Conservation (phyloP, 495 filamentous ascomycete species). For the Venustampulla echinocandica region DNA sequence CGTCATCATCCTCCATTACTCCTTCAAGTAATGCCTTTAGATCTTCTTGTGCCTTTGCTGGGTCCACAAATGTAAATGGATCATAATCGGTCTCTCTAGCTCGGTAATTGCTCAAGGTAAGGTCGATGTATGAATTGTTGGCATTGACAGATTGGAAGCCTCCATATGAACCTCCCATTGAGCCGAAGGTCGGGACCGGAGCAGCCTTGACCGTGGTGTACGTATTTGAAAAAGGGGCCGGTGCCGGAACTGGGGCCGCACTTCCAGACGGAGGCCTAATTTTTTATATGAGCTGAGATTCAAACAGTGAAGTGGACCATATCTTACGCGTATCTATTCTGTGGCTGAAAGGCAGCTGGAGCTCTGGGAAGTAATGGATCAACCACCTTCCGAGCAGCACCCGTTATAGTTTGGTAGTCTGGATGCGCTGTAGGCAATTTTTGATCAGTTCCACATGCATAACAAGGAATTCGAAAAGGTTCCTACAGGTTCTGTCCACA, state of each 20-base stretch:
- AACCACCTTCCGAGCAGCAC: slow-evolving; percentile 7
- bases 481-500: slow-evolving; percentile 3
- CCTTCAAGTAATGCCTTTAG: slow-evolving; percentile 84
- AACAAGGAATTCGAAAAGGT: not conserved
- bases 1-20: slow-evolving; percentile 75
- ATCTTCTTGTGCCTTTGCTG: slow-evolving; percentile 68
- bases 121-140: slow-evolving; percentile 18
- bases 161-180: slow-evolving; percentile 18
- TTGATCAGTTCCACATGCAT: not conserved
- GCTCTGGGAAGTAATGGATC: slow-evolving; percentile 15
- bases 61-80: slow-evolving; percentile 63
- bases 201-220: slow-evolving; percentile 19
- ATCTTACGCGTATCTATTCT: slow-evolving; percentile 2
- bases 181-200: slow-evolving; percentile 15
- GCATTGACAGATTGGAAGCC: slow-evolving; percentile 11
- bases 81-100: slow-evolving; percentile 28
- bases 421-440: slow-evolving; percentile 11
- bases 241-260: slow-evolving; percentile 7
- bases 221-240: not conserved
- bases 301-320: slow-evolving; percentile 1
- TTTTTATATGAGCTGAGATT: too few species aligned
- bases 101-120: slow-evolving; percentile 17
- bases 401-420: slow-evolving; percentile 18
- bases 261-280: not conserved
- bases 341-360: slow-evolving; percentile 8